Conservation (phyloP, 306 rosid species). For the Bauhinia variegata region DNA sequence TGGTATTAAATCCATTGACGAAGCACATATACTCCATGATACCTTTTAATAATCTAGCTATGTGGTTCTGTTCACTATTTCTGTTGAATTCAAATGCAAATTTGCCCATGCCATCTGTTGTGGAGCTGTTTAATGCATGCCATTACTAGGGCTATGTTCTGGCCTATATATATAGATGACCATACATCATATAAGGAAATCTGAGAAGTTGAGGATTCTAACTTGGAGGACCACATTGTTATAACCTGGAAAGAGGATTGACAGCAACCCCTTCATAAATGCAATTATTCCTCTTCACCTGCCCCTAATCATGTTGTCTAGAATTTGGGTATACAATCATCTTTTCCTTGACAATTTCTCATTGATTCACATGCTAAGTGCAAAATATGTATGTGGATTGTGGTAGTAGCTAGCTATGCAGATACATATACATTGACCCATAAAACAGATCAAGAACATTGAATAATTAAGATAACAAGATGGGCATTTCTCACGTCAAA, state of each 20-base stretch:
- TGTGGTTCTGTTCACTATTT: conserved; percentile 13
- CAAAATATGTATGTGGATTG: too few relatives aligned
- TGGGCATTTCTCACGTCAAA: too few relatives aligned
- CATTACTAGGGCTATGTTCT: conserved; percentile 18
- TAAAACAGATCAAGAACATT: too few relatives aligned
- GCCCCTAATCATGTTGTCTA: conserved; percentile 33
- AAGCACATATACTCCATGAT: too few relatives aligned
- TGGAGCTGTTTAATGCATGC: conserved; percentile 15
- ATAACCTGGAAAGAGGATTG: conserved; percentile 34
- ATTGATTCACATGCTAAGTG: conserved; percentile 5
- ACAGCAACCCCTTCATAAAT: conserved; percentile 32
- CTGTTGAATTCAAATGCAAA: conserved; percentile 26
- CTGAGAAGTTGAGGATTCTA: conserved; percentile 35
- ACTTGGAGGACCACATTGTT: conserved; percentile 44
- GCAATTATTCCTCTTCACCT: conserved; percentile 38
- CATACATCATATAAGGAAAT: conserved; percentile 37
- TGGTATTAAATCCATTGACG: too few relatives aligned
- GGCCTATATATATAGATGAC: conserved; percentile 9
- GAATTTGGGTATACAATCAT: conserved; percentile 27
- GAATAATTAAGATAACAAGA: too few relatives aligned
- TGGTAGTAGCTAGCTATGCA: not conserved
- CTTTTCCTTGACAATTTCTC: conserved; percentile 34
- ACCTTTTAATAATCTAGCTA: not conserved
- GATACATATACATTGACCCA: not conserved
- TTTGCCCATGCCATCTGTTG: conserved; percentile 30